phyloP scores from a whole-genome alignment of 148 eudicot genomes.

The Hydrangea macrophylla region DNA sequence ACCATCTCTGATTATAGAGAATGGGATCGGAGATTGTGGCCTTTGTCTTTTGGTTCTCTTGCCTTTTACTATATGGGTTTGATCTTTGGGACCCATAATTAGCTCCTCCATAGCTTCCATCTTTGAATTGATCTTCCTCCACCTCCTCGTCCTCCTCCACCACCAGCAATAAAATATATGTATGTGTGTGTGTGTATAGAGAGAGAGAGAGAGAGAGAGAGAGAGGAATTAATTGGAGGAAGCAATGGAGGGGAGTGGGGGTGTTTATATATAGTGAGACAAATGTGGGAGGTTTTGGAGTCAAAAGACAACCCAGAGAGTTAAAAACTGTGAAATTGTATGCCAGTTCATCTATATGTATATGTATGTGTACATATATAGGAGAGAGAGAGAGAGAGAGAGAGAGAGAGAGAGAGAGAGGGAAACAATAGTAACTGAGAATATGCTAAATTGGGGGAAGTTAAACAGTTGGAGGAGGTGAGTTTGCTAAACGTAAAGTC shows the following conservation, averaged over 20 bases:
- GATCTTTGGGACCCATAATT: slow-evolving; percentile 18
- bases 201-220: background rate
- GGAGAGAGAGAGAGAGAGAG: slow-evolving; percentile 1
- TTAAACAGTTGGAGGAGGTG: slow-evolving; percentile 19
- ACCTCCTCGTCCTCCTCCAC: slow-evolving; percentile 2
- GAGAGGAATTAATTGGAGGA: background rate
- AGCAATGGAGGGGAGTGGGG: slow-evolving; percentile 13
- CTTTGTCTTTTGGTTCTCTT: slow-evolving; percentile 58
- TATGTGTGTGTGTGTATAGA: too few species aligned
- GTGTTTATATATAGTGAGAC: slow-evolving; percentile 12
- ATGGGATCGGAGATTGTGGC: slow-evolving; percentile 49
- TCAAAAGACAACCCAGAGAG: slow-evolving; percentile 4
- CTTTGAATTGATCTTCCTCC: background rate
- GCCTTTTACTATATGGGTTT: slow-evolving; percentile 32
- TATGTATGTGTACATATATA: background rate
- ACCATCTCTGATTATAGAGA: slow-evolving; percentile 20
- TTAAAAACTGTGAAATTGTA: slow-evolving; percentile 1
- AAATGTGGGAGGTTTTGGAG: slow-evolving; percentile 4
- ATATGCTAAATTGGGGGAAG: slow-evolving; percentile 15
- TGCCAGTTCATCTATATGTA: background rate
- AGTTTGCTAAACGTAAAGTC: slow-evolving; percentile 17
- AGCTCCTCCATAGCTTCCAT: slow-evolving; percentile 23
- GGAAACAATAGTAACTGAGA: background rate
- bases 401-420: background rate
- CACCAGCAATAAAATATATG: background rate